Conservation (phyloP, 495 filamentous ascomycete genomes). For the Paragyromitra xinjiangensis region DNA sequence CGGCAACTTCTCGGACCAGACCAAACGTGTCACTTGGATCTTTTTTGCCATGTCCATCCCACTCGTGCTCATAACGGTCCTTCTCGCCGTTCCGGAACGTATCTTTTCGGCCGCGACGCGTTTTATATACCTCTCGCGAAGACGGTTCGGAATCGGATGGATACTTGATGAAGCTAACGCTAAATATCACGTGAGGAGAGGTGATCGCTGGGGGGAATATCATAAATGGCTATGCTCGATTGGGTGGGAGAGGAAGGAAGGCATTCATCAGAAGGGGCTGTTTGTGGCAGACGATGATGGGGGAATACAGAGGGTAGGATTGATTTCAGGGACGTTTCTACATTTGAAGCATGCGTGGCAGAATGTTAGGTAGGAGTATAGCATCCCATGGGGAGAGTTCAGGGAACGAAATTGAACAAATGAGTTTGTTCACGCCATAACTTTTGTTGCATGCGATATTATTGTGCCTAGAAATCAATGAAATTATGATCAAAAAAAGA, state of each 20-base stretch:
- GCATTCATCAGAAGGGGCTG: not conserved
- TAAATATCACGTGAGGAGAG: not conserved
- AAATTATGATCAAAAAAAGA: not conserved
- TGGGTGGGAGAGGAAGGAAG: slow-evolving; percentile 19
- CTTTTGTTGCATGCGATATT: too few species aligned
- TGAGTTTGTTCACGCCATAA: too few species aligned
- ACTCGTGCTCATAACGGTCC: slow-evolving; percentile 15
- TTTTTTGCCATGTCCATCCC: slow-evolving; percentile 13
- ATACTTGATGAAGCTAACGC: not conserved
- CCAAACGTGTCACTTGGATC: slow-evolving; percentile 21
- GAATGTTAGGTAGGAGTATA: not conserved
- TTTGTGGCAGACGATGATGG: not conserved
- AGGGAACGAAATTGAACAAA: not conserved
- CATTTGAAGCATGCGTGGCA: slow-evolving; percentile 29
- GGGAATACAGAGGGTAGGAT: slow-evolving; percentile 7
- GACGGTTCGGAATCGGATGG: slow-evolving; percentile 18
- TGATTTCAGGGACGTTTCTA: slow-evolving; percentile 8
- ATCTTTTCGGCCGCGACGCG: slow-evolving; percentile 6
- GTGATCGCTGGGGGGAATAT: slow-evolving; percentile 1
- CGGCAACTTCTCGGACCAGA: slow-evolving; percentile 16
- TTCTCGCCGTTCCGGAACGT: slow-evolving; percentile 7
- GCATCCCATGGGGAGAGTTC: not conserved
- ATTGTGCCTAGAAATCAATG: too few species aligned
- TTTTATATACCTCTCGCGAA: slow-evolving; percentile 12
- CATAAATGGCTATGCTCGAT: slow-evolving; percentile 5